These are phyloP conservation scores for Leccinum proximum DNA, from an alignment of 1,284 basidiomycete genomes.

Conservation along the genomic window DNA sequence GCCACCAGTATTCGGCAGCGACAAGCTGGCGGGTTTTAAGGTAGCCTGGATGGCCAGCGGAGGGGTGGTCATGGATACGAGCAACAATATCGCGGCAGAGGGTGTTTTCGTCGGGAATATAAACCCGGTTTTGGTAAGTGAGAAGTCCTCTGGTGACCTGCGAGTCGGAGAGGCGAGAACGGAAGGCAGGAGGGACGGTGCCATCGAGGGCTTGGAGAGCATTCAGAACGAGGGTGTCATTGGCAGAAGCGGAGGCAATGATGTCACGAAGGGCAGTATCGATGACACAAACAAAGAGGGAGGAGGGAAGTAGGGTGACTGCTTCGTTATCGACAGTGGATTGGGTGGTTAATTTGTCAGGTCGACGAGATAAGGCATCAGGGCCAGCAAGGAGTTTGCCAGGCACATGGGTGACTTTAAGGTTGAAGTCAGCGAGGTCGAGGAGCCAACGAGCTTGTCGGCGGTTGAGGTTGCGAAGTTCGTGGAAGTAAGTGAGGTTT, in stretches of 20 bases:
- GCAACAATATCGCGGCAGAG: neutral
- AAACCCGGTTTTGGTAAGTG: neutral
- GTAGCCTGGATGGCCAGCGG: neutral
- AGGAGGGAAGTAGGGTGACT: neutral
- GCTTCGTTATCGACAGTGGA: neutral
- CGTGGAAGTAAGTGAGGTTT: too few relatives aligned
- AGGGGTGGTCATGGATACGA: neutral
- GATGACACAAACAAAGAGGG: neutral
- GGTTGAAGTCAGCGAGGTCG: too few relatives aligned
- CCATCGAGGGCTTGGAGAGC: neutral
- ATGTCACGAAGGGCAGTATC: neutral
- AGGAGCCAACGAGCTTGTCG: too few relatives aligned
- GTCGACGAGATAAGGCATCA: too few relatives aligned
- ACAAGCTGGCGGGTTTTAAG: neutral
- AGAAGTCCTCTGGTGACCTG: accelerated
- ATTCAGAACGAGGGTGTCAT: neutral
- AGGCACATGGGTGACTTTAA: too few relatives aligned
- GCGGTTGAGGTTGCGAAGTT: too few relatives aligned
- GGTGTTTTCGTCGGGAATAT: neutral
- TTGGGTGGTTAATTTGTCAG: too few relatives aligned
- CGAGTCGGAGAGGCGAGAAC: neutral
- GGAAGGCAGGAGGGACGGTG: neutral
- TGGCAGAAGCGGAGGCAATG: neutral
- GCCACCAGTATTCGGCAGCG: neutral
- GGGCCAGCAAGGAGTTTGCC: too few relatives aligned